These are phyloP conservation scores for Aphanomyces astaci DNA, from an alignment of 352 stramenopile species.

Conservation along the genomic window DNA sequence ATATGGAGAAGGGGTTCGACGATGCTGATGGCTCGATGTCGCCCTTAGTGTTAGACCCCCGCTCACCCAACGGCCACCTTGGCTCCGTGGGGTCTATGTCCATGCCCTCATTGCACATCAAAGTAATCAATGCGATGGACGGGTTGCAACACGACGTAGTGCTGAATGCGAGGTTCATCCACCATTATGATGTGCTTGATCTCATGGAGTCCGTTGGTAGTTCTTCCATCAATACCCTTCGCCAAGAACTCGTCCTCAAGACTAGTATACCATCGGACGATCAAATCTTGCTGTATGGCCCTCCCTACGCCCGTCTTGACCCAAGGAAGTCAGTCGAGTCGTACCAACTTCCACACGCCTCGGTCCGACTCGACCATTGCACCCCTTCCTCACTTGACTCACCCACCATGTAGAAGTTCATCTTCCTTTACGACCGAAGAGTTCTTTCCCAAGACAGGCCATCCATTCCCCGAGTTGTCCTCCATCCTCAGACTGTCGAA, in stretches of 20 bases:
- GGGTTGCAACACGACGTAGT: conserved; percentile 13
- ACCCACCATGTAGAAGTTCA: conserved; percentile 34
- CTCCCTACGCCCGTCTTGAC: conserved; percentile 68
- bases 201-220: conserved; percentile 27
- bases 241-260: conserved; percentile 44
- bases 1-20: conserved; percentile 1
- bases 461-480: conserved; percentile 27
- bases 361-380: conserved; percentile 25
- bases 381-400: background rate
- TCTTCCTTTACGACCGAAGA: conserved; percentile 79
- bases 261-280: conserved; percentile 56
- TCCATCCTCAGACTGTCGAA: conserved; percentile 43
- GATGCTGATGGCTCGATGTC: background rate
- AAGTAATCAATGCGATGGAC: conserved; percentile 22
- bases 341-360: conserved; percentile 45
- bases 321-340: conserved; percentile 55
- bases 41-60: background rate
- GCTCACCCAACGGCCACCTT: background rate
- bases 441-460: conserved; percentile 62
- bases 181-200: background rate
- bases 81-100: background rate
- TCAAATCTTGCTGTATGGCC: conserved; percentile 74
- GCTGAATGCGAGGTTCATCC: background rate
- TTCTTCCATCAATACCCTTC: conserved; percentile 56
- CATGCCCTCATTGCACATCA: background rate